phyloP scores from a whole-genome alignment of 2,329 filamentous ascomycete genomes.

The Penicillium sp. region DNA sequence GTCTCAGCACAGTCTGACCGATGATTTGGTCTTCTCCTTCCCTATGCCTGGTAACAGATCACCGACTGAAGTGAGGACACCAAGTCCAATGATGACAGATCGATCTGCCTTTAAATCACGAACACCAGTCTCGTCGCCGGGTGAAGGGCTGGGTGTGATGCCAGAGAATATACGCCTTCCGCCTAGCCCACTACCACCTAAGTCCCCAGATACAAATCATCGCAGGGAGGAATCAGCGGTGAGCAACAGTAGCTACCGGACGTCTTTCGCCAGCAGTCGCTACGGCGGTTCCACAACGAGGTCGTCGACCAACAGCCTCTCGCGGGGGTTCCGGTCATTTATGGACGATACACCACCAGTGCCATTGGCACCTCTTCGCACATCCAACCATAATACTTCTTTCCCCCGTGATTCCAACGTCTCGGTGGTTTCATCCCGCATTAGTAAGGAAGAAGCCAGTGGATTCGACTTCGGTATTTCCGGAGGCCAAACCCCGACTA shows the following conservation, averaged over 20 bases:
- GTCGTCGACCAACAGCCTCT: conserved; percentile 35
- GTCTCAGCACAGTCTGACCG: conserved; percentile 34
- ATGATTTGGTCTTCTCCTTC: conserved; percentile 53
- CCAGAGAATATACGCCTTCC: conserved; percentile 24
- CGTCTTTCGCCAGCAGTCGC: conserved; percentile 41
- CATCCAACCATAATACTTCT: conserved; percentile 16
- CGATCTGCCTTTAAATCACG: conserved; percentile 20
- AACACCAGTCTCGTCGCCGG: conserved; percentile 20
- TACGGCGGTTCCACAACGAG: conserved; percentile 38
- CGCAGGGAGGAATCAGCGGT: conserved; percentile 29
- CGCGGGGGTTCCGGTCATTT: conserved; percentile 29
- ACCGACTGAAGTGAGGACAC: conserved; percentile 21
- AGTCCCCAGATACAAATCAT: conserved; percentile 11
- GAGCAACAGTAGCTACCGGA: conserved; percentile 42
- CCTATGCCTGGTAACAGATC: conserved; percentile 42
- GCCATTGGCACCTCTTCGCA: conserved; percentile 28
- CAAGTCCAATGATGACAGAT: conserved; percentile 21
- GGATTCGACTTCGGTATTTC: conserved; percentile 34
- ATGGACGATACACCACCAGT: conserved; percentile 36
- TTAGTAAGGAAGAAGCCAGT: conserved; percentile 25
- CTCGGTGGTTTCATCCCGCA: conserved; percentile 21
- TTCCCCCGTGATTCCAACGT: conserved; percentile 26
- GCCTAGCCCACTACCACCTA: conserved; percentile 20
- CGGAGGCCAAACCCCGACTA: conserved; percentile 3
- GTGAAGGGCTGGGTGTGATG: conserved; percentile 9